Base-by-base conservation (phyloP, 106 monocot species). In the Triglochin maritima region DNA sequence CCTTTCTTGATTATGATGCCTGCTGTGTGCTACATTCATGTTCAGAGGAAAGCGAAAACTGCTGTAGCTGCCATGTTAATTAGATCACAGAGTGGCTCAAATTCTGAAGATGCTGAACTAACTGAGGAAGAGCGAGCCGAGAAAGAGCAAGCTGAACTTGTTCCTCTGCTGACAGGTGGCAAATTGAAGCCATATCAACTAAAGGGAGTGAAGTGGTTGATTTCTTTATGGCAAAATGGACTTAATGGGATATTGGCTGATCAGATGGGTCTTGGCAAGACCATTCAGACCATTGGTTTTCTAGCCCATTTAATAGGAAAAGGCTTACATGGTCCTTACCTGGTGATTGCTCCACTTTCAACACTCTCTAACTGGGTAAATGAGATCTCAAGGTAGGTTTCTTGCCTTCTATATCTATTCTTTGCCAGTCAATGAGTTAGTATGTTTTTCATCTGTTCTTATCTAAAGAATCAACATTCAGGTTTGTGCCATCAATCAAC, bases 201-300 rank as follows among this genome's bases (percentile, higher is more conserved):
- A 44, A 96, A 96, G 76, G 96, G 96, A 47, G 88, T 96, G 46
- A 96, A 92, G 57, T 96, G 96, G 96, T 46, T 96, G 49, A 92
- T 96, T 44, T 96, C 96, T 2, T 66, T 96, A 62, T 96, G 91
- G 91, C 96, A 96, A 74, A 96, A 96, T 76, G 96, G 96, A 29
- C 81, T 96, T 2, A 96, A 96, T 86, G 96, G 96, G 44, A 96
- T 96, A 46, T 68, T 96, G 46, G 96, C 96, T 7, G 96, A 96
- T 77, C 96, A 96, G 76, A 96, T 96, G 96, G 96, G 96, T 44
- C 83, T 96, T 53, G 96, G 96, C 9, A 96, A 96, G 78, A 96
- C 96, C 60, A 84, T 96, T 43, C 96, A 96, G 70, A 91, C 96
- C 4, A 86, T 96, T 76, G 96, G 80, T 11, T 96, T 96, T 77